Conservation (phyloP, 306 rosid genomes). For the Prunus padus region DNA sequence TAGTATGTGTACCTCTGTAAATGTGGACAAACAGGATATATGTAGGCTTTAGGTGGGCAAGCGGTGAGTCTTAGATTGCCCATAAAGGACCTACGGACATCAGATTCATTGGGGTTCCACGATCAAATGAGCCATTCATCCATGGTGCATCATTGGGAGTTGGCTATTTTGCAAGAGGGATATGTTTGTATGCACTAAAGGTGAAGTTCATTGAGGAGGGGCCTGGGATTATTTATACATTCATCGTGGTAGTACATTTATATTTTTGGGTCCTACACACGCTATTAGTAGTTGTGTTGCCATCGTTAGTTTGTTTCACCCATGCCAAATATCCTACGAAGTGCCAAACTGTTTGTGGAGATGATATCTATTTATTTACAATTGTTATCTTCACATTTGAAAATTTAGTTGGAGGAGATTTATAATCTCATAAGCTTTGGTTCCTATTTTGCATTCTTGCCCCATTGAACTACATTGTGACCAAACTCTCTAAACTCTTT, state of each 20-base stretch:
- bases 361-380: neutral
- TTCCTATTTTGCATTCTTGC: neutral
- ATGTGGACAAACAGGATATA: conserved; percentile 60
- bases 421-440: neutral
- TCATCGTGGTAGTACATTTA: neutral
- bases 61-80: conserved; percentile 40
- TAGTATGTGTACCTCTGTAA: conserved; percentile 70
- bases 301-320: neutral
- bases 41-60: conserved; percentile 74
- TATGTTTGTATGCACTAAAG: neutral
- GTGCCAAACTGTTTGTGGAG: neutral
- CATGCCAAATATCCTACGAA: neutral
- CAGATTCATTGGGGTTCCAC: neutral
- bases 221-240: neutral
- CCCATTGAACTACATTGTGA: neutral
- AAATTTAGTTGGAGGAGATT: neutral
- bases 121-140: neutral
- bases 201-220: neutral
- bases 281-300: neutral
- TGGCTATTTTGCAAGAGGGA: neutral
- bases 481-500: neutral
- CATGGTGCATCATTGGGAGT: neutral
- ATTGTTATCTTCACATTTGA: neutral
- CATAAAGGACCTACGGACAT: conserved; percentile 62
- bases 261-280: neutral